Base-by-base conservation (phyloP, 495 filamentous ascomycete species). In the Hypomontagnella submonticulosa region DNA sequence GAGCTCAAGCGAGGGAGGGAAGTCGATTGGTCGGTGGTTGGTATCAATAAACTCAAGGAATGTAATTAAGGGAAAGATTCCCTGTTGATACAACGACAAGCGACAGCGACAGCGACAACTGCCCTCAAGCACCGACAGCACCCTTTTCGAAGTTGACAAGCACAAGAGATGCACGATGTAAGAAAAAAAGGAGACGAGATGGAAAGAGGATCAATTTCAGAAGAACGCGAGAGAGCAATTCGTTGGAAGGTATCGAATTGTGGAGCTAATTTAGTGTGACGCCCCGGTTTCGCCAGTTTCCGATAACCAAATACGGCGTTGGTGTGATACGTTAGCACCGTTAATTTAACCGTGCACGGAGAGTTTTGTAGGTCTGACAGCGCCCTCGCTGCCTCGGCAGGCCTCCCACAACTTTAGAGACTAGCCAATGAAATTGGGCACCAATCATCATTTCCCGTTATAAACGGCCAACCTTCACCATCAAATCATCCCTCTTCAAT, bases 121-220 rank as follows among this genome's bases (percentile, higher is more conserved):
- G 13, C 58, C 64, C 51, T 62, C 58, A 40, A n/a, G 60, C 56
- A 61, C 50, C 60, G 30, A 52, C 43, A 51, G 37, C 48, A 40
- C 49, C 54, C 46, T 59, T 63, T 55, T 36, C 6, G 27, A 43
- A 59, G 41, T 63, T 68, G 50, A 59, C 49, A 42, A 58, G 37
- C 54, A 60, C 15, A 47, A 68, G 40, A 64, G 66, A 48, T 52
- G 66, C 50, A 63, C 50, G 38, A 61, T 58, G 50, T 38, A 49
- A 15, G 55, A 47, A 57, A 15, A 59, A 47, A 57, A 59, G 48
- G 50, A 59, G 55, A 51, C 55, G 41, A 38, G 33, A 40, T 48
- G 53, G 54, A 56, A 52, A 55, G 66, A 61, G 61, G 47, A 51
- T 48, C 36, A 64, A 64, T 57, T 69, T 69, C 57, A 57, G 44